Conservation (phyloP, 495 filamentous ascomycete species). For the Tuber indicum region DNA sequence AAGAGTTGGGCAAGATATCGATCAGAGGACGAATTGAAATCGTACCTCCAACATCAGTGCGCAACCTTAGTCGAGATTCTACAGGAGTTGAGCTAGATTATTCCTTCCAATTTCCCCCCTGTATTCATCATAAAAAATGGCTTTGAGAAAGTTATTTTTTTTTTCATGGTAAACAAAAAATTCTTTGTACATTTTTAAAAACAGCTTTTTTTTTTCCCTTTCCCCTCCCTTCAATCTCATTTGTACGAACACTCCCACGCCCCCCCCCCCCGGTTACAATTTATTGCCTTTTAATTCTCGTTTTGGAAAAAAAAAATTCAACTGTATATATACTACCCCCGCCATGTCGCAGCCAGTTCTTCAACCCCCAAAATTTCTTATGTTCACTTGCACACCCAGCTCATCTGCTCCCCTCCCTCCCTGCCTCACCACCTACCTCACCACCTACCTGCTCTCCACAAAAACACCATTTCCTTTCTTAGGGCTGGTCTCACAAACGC, state of each 20-base stretch:
- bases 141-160: neutral
- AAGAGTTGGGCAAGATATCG: constrained; percentile 5
- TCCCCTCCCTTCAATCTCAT: constrained; percentile 6
- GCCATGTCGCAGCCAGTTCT: neutral
- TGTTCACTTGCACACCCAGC: neutral
- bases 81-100: neutral
- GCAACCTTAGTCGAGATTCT: neutral
- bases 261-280: neutral
- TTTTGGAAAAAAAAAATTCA: neutral
- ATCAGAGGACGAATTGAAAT: neutral
- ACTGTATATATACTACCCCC: neutral
- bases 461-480: constrained; percentile 2
- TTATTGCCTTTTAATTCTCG: neutral
- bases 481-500: neutral
- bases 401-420: neutral
- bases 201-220: neutral
- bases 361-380: neutral
- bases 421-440: too few species aligned
- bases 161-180: neutral
- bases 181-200: constrained; percentile 3
- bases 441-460: neutral
- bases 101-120: neutral
- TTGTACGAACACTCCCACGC: neutral
- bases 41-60: neutral
- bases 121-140: neutral